phyloP scores from a whole-genome alignment of 2,329 filamentous ascomycete genomes.

The Madurella fahalii region DNA sequence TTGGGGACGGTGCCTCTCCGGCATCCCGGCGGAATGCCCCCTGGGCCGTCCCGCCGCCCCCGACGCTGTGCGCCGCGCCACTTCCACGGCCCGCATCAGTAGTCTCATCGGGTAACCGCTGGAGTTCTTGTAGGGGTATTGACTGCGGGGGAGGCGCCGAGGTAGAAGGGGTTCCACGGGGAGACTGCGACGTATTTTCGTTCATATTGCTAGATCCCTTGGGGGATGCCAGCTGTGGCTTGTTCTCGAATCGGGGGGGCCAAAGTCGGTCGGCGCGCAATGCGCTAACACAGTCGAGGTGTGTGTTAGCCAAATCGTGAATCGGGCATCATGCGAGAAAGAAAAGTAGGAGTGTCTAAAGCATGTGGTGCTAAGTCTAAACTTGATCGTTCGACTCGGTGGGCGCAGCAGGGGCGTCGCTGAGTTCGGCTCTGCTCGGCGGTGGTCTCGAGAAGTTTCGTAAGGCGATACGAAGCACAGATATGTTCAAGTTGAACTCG shows the following conservation, averaged over 20 bases:
- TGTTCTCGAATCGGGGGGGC: neutral
- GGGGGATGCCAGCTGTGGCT: neutral
- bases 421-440: neutral
- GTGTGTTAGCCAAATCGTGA: conserved; percentile 9
- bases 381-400: too few relatives aligned
- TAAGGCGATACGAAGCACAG: too few relatives aligned
- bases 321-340: conserved; percentile 19
- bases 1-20: conserved; percentile 24
- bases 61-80: conserved; percentile 20
- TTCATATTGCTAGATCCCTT: conserved; percentile 20
- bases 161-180: conserved; percentile 32
- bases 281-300: conserved; percentile 22
- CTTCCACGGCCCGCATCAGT: conserved; percentile 2
- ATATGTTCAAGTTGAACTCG: too few relatives aligned
- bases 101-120: conserved; percentile 29
- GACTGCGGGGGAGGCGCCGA: conserved; percentile 49
- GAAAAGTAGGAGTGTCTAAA: neutral
- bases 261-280: conserved; percentile 11
- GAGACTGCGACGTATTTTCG: conserved; percentile 27
- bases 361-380: neutral
- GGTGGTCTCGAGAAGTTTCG: too few relatives aligned
- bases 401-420: too few relatives aligned
- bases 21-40: neutral
- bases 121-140: conserved; percentile 68
- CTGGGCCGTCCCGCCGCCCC: conserved; percentile 21